These are phyloP conservation scores for Penicillium sp. DNA, from an alignment of 2,329 filamentous ascomycete species.

Conservation along the genomic window DNA sequence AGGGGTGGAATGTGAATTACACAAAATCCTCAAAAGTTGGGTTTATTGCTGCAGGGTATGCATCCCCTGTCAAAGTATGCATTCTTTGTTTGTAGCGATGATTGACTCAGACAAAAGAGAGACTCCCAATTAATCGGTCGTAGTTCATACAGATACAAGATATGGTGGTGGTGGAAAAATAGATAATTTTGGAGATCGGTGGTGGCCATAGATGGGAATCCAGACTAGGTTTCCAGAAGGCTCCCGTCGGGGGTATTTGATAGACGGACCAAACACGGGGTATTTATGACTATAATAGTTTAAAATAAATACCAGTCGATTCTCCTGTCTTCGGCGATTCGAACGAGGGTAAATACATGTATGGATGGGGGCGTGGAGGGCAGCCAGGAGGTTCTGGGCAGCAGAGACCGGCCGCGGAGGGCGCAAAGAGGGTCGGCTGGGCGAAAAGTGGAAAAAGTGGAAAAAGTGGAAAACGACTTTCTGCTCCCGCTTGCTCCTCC, in stretches of 20 bases:
- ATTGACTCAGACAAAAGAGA: too few relatives aligned
- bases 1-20: too few relatives aligned
- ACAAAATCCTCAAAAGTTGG: too few relatives aligned
- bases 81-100: too few relatives aligned
- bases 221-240: slow-evolving; percentile 5
- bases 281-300: not conserved
- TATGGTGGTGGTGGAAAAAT: slow-evolving; percentile 14
- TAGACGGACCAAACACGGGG: not conserved
- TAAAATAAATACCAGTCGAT: slow-evolving; percentile 33
- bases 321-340: slow-evolving; percentile 53
- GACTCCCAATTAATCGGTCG: too few relatives aligned
- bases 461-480: slow-evolving; percentile 30
- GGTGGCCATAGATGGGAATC: slow-evolving; percentile 9
- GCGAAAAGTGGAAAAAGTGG: slow-evolving; percentile 18
- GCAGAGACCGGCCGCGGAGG: slow-evolving; percentile 36
- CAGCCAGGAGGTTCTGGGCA: slow-evolving; percentile 21
- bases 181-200: not conserved
- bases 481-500: slow-evolving; percentile 40
- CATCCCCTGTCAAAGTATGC: too few relatives aligned
- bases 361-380: slow-evolving; percentile 36
- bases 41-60: too few relatives aligned
- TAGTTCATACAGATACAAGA: too few relatives aligned
- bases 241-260: slow-evolving; percentile 17
- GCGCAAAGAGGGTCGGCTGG: slow-evolving; percentile 34
- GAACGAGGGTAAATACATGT: slow-evolving; percentile 69